phyloP scores from a whole-genome alignment of 2,329 filamentous ascomycete genomes.

The Fusarium sp. region DNA sequence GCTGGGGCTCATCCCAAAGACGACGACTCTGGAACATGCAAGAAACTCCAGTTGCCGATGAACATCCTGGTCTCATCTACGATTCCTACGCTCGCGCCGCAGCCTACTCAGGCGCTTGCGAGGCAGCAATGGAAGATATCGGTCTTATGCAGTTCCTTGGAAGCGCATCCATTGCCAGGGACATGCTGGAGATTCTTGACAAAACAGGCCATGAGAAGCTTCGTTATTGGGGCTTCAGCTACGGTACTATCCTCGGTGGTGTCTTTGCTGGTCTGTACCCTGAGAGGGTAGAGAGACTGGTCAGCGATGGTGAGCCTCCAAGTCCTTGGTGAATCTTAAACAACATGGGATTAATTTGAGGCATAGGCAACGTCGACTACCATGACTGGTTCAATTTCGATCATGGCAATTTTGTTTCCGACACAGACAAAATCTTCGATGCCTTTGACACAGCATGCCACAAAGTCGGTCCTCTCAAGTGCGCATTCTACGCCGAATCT shows the following conservation, averaged over 20 bases:
- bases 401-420: conserved; percentile 60
- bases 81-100: conserved; percentile 57
- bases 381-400: conserved; percentile 62
- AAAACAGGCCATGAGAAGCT: conserved; percentile 56
- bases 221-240: conserved; percentile 66
- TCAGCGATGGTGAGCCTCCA: conserved; percentile 59
- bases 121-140: conserved; percentile 51
- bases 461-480: conserved; percentile 60
- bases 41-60: conserved; percentile 58
- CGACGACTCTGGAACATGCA: conserved; percentile 57
- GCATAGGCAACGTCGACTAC: conserved; percentile 61
- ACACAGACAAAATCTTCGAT: conserved; percentile 65
- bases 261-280: conserved; percentile 65
- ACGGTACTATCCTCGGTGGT: conserved; percentile 64
- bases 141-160: conserved; percentile 56
- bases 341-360: neutral
- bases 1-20: conserved; percentile 59
- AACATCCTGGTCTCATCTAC: conserved; percentile 58
- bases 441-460: conserved; percentile 66
- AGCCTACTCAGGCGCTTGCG: conserved; percentile 58
- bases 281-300: conserved; percentile 60
- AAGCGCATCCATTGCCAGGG: conserved; percentile 58
- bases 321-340: neutral
- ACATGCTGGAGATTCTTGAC: conserved; percentile 60
- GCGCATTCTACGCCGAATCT: conserved; percentile 55